A percentile compares a stretch with the other conserved stretches of the same genome.
Conservation (phyloP, 495 filamentous ascomycete species). For the Penicillium longicatenatum region DNA sequence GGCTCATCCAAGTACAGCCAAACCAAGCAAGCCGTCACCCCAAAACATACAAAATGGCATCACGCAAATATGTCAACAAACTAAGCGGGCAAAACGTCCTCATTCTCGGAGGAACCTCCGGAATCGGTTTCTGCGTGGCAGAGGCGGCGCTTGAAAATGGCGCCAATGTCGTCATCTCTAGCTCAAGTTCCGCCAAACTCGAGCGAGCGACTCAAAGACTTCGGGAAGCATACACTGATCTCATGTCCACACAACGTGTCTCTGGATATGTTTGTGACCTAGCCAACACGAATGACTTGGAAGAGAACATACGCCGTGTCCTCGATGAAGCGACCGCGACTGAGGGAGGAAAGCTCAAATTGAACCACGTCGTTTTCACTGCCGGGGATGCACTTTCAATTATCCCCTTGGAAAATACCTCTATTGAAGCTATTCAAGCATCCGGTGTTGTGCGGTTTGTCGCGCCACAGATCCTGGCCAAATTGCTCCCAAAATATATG, state of each 20-base stretch:
- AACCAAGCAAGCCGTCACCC: too few relatives aligned
- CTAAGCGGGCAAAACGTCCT: constrained; percentile 32
- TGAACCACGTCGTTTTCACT: constrained; percentile 57
- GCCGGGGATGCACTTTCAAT: constrained; percentile 44
- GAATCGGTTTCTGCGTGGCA: constrained; percentile 57
- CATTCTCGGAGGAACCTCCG: constrained; percentile 54
- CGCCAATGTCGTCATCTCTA: constrained; percentile 54
- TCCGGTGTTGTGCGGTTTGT: neutral
- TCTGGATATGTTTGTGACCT: constrained; percentile 38
- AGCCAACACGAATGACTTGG: constrained; percentile 1
- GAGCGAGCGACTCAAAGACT: constrained; percentile 42
- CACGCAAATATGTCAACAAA: constrained; percentile 1
- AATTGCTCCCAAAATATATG: neutral
- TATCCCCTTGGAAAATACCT: neutral
- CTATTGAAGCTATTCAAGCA: neutral
- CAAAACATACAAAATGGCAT: neutral
- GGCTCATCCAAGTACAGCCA: too few relatives aligned
- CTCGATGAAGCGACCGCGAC: too few relatives aligned
- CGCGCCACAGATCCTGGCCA: constrained; percentile 1
- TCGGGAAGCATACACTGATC: constrained; percentile 30
- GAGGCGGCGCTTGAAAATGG: constrained; percentile 48
- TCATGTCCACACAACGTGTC: too few relatives aligned
- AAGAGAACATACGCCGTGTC: too few relatives aligned
- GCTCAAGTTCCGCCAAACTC: constrained; percentile 46
- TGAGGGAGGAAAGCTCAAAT: constrained; percentile 40